A percentile compares a stretch with the other conserved stretches of the same genome.
phyloP scores from a whole-genome alignment of 331 rosid genomes.

The Pyracantha coccinea region DNA sequence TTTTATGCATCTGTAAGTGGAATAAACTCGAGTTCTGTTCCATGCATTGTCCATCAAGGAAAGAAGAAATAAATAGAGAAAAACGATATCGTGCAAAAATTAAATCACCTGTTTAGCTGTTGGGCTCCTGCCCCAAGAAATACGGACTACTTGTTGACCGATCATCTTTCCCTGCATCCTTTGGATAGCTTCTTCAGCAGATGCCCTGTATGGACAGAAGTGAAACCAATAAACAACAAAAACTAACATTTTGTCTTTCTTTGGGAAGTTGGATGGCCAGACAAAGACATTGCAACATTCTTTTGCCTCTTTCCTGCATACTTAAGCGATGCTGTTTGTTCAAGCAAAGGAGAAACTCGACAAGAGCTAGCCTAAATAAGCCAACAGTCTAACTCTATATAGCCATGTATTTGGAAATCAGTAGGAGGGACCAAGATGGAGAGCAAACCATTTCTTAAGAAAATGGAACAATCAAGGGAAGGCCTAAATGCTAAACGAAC shows the following conservation, averaged over 20 bases:
- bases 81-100: background rate
- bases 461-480: background rate
- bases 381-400: background rate
- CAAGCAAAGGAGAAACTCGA: background rate
- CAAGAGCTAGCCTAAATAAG: background rate
- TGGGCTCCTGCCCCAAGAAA: constrained; percentile 86
- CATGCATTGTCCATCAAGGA: background rate
- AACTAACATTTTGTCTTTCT: background rate
- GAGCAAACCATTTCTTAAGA: background rate
- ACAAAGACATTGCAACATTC: background rate
- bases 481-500: constrained; percentile 23
- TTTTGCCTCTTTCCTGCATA: background rate
- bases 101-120: constrained; percentile 80
- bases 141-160: constrained; percentile 75
- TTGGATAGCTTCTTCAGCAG: constrained; percentile 92
- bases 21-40: background rate
- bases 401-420: background rate
- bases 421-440: background rate
- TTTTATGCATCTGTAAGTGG: background rate
- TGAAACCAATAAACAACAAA: constrained; percentile 7
- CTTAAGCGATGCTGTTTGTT: background rate
- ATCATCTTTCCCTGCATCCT: constrained; percentile 88
- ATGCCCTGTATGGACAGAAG: constrained; percentile 43
- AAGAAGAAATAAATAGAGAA: constrained; percentile 5
- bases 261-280: background rate